phyloP scores from a whole-genome alignment of 202 grass and related monocot species.

The Setaria italica region DNA sequence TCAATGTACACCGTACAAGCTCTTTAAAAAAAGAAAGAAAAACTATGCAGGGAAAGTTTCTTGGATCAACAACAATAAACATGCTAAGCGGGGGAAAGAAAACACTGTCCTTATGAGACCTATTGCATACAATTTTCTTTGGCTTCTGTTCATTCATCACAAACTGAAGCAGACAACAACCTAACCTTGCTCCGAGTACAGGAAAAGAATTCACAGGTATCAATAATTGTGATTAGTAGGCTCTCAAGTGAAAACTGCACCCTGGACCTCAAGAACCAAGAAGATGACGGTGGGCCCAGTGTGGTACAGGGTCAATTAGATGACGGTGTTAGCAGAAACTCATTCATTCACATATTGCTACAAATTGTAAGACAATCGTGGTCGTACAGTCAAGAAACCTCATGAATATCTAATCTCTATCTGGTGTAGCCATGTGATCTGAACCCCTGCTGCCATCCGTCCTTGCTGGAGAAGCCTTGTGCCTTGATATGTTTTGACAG shows the following conservation, averaged over 20 bases:
- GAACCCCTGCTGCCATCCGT: conserved; percentile 55
- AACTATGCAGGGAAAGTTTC: background rate
- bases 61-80: conserved; percentile 9
- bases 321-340: conserved; percentile 46
- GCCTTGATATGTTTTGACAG: conserved; percentile 68
- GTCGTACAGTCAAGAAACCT: conserved; percentile 32
- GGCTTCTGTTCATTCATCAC: background rate
- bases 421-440: conserved; percentile 53
- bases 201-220: conserved; percentile 46
- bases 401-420: conserved; percentile 55
- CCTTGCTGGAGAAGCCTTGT: conserved; percentile 53
- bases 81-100: background rate
- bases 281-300: conserved; percentile 39
- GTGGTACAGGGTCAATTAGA: conserved; percentile 40
- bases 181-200: conserved; percentile 31
- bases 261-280: background rate
- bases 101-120: background rate
- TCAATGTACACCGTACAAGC: conserved; percentile 3
- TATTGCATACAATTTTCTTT: background rate
- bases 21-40: background rate
- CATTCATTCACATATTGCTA: conserved; percentile 42
- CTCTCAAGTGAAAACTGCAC: conserved; percentile 40
- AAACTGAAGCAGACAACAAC: conserved; percentile 1
- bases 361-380: conserved; percentile 46
- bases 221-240: conserved; percentile 44